Base-by-base conservation (phyloP, 306 rosid species). In the Morella rubra region DNA sequence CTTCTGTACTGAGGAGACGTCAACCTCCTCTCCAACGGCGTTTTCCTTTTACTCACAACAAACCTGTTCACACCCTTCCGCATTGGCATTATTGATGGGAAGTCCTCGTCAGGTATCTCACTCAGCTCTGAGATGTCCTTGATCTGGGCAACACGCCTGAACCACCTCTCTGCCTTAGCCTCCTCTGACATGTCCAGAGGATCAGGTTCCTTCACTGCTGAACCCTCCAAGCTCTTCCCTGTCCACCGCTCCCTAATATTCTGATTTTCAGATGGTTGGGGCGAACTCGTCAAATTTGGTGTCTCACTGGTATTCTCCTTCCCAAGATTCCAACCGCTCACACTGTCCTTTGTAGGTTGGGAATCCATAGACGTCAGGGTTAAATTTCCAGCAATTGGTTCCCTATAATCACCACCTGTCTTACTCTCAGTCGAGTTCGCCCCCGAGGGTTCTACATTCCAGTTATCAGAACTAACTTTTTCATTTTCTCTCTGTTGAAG, bases 21-120 rank as follows among this genome's bases (percentile, higher is more conserved):
- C 82, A 92, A 82, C 88, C 99, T 92, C 87, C 99, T 89, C 73
- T 95, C 99, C 68, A 92, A 72, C 20, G 99, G 98, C 2, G 97
- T 96, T 89, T 96, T 96, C 80, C 99, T 86, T 90, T 95, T 95
- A 87, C 97, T 92, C 65, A 95, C 93, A n/a, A 95, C 99, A 78
- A 95, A 95, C 79, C 99, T 86, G 76, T 95, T 95, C 80, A 95
- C 99, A 62, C 99, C 99, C 89, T 88, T 92, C 44, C 98, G 96
- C 99, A 92, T 92, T 5, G 99, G 99, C 99, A 95, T 95, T 80
- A 95, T 95, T 1, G 98, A 92, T 1, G 99, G 99, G 84, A 95
- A 95, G 85, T 95, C 99, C 82, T 95, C 99, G 40, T 92, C 99
- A 0, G 99, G 99, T 81, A 95, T 92, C 87, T 95, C 92, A 77